A percentile compares a stretch with the other conserved stretches of the same genome.
Evolutionary conservation across 2,329 filamentous ascomycete species (phyloP).

Genomic region (Pseudocercospora eumusae): DNA sequence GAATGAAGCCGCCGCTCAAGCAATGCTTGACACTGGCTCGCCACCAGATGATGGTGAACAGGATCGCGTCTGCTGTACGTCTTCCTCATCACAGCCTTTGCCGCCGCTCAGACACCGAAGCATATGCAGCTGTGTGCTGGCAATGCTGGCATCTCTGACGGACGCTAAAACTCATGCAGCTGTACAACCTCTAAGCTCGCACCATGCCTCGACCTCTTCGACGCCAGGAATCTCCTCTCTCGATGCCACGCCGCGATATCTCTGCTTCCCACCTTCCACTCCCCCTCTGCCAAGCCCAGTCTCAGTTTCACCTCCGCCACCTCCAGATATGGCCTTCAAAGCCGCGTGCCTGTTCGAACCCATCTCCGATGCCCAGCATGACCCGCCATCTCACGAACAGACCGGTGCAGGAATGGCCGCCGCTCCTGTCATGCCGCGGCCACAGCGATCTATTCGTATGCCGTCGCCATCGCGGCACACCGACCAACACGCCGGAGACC

Average conservation of each 20-base stretch:
- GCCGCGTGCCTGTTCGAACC: conserved; percentile 23
- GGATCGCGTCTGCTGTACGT: conserved; percentile 30
- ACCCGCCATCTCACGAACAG: conserved; percentile 14
- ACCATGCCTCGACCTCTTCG: conserved; percentile 33
- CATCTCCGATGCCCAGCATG: conserved; percentile 13
- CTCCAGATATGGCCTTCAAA: conserved; percentile 30
- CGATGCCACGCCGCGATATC: conserved; percentile 29
- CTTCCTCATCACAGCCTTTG: conserved; percentile 25
- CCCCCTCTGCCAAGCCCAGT: conserved; percentile 17
- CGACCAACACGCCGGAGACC: conserved; percentile 11
- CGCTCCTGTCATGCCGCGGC: conserved; percentile 15
- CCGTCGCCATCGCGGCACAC: conserved; percentile 1
- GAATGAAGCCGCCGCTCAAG: conserved; percentile 23
- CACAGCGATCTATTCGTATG: conserved; percentile 16
- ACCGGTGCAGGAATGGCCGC: conserved; percentile 12
- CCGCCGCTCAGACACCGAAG: conserved; percentile 25
- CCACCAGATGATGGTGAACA: conserved; percentile 26
- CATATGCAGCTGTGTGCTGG: conserved; percentile 40
- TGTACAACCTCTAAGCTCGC: conserved; percentile 36
- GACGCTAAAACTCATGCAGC: conserved; percentile 40
- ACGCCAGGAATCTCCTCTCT: conserved; percentile 29
- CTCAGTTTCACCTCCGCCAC: conserved; percentile 16
- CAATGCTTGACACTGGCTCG: conserved; percentile 32
- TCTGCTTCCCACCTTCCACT: conserved; percentile 23
- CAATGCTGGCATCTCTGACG: conserved; percentile 38